These are phyloP conservation scores for Oehlia diaphana DNA, from an alignment of 192 early-diverging fungal genomes.

Conservation along the genomic window DNA sequence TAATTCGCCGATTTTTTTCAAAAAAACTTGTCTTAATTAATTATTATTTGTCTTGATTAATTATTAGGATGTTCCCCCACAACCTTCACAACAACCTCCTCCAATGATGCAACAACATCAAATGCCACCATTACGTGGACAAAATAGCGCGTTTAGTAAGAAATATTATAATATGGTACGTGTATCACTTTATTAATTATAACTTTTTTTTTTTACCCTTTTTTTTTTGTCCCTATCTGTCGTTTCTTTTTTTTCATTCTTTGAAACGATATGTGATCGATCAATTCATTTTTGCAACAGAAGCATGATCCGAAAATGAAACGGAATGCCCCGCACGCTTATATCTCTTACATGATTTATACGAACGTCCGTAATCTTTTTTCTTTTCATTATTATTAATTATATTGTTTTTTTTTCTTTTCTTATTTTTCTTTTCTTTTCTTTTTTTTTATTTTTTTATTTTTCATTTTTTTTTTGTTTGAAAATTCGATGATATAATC, in stretches of 20 bases:
- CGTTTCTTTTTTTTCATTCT: not conserved
- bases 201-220: not conserved
- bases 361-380: constrained; percentile 34
- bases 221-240: not conserved
- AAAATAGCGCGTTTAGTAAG: not conserved
- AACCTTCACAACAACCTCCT: not conserved
- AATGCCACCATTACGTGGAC: constrained; percentile 1
- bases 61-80: not conserved
- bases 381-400: not conserved
- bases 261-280: constrained; percentile 24
- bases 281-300: constrained; percentile 32
- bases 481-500: too few species aligned
- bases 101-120: not conserved
- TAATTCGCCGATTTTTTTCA: too few species aligned
- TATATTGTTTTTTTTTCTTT: too few species aligned
- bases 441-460: not conserved
- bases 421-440: not conserved
- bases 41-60: not conserved
- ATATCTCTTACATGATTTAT: constrained; percentile 54
- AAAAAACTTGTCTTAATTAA: too few species aligned
- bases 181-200: not conserved
- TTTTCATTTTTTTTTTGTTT: too few species aligned
- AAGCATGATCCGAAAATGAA: constrained; percentile 51
- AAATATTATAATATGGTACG: constrained; percentile 32
- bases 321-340: constrained; percentile 50